Conservation (phyloP, 352 stramenopile genomes). For the Pythium myriotylum region DNA sequence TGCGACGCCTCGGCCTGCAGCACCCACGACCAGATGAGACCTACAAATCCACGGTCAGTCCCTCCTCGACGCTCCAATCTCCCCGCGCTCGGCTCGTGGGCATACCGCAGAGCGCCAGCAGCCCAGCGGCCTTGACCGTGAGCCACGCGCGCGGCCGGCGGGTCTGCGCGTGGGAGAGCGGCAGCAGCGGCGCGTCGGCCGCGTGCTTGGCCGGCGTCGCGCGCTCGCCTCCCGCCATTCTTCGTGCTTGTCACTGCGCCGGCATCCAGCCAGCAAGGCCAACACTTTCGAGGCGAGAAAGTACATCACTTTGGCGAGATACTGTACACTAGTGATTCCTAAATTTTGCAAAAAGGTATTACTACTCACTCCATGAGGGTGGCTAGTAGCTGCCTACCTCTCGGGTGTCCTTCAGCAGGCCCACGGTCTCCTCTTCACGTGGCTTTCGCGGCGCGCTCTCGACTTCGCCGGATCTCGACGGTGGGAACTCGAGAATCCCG, state of each 20-base stretch:
- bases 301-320: too few relatives aligned
- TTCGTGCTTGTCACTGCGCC: neutral
- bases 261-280: too few relatives aligned
- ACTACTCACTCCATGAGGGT: too few relatives aligned
- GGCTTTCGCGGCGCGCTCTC: neutral
- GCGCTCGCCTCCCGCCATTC: neutral
- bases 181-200: conserved; percentile 7
- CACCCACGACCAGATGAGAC: conserved; percentile 31
- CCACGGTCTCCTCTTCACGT: neutral
- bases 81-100: too few relatives aligned
- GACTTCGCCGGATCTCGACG: neutral
- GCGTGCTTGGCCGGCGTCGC: neutral
- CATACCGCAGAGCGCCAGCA: conserved; percentile 10
- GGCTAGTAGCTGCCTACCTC: too few relatives aligned
- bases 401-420: too few relatives aligned
- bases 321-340: too few relatives aligned
- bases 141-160: neutral
- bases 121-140: conserved; percentile 12
- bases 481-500: conserved; percentile 8
- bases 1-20: conserved; percentile 31
- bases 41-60: too few relatives aligned
- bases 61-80: too few relatives aligned
- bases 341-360: too few relatives aligned
- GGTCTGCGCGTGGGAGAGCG: neutral
- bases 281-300: too few relatives aligned